phyloP scores from a whole-genome alignment of 352 stramenopile species.

The Phytophthora rubi region DNA sequence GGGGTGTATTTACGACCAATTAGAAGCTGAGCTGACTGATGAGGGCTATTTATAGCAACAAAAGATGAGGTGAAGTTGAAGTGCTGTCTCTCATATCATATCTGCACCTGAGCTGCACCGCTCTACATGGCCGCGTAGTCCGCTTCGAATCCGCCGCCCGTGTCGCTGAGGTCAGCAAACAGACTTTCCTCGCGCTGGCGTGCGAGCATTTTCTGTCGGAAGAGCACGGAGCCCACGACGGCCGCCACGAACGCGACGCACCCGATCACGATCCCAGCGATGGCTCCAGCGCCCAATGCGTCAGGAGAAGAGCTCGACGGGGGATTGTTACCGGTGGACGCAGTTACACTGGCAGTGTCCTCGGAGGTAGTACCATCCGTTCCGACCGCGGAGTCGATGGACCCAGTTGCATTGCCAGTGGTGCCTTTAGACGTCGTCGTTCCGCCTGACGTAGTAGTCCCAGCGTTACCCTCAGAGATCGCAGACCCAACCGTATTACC shows the following conservation, averaged over 20 bases:
- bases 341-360: background rate
- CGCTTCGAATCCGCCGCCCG: slow-evolving; percentile 21
- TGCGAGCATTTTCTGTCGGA: slow-evolving; percentile 26
- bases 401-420: background rate
- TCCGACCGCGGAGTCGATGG: no score
- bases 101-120: background rate
- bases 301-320: background rate
- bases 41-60: background rate
- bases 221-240: slow-evolving; percentile 26
- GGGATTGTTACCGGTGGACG: background rate
- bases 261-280: slow-evolving; percentile 27
- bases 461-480: background rate
- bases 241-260: slow-evolving; percentile 28
- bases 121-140: slow-evolving; percentile 37
- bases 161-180: slow-evolving; percentile 31
- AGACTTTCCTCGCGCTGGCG: slow-evolving; percentile 29
- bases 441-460: background rate
- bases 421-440: background rate
- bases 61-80: background rate
- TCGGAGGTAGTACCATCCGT: background rate
- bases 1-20: slow-evolving; percentile 31
- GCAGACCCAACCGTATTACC: background rate
- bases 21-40: background rate
- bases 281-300: slow-evolving; percentile 9
- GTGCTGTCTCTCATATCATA: background rate